phyloP scores from a whole-genome alignment of 768 basidiomycete genomes.

The Boletus tomentosulus region DNA sequence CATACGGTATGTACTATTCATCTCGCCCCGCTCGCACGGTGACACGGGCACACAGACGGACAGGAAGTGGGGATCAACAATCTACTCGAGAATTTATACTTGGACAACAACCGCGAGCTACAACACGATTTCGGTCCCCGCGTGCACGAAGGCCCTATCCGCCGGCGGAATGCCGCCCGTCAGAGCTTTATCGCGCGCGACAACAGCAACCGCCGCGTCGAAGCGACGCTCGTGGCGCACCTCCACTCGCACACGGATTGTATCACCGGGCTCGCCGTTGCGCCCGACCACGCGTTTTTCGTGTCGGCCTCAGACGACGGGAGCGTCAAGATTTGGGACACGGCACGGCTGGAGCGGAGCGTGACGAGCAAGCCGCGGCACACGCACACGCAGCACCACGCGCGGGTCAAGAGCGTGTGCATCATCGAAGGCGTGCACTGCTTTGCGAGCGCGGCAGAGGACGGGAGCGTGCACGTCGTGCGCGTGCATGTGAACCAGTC shows the following conservation, averaged over 20 bases:
- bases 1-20: slow-evolving; percentile 51
- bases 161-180: slow-evolving; percentile 69
- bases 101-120: slow-evolving; percentile 81
- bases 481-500: slow-evolving; percentile 70
- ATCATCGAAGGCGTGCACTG: slow-evolving; percentile 85
- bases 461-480: slow-evolving; percentile 80
- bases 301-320: slow-evolving; percentile 92
- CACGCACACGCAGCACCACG: slow-evolving; percentile 70
- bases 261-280: slow-evolving; percentile 76
- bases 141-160: slow-evolving; percentile 75
- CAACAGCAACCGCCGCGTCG: slow-evolving; percentile 52
- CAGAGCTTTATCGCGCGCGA: slow-evolving; percentile 68
- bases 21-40: not conserved
- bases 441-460: slow-evolving; percentile 82
- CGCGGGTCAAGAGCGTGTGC: slow-evolving; percentile 64
- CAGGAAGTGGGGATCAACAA: slow-evolving; percentile 88
- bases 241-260: slow-evolving; percentile 78
- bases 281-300: slow-evolving; percentile 94
- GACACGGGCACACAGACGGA: slow-evolving; percentile 55
- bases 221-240: slow-evolving; percentile 81
- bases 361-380: slow-evolving; percentile 81
- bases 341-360: slow-evolving; percentile 89
- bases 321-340: slow-evolving; percentile 91
- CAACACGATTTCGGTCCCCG: slow-evolving; percentile 90
- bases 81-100: slow-evolving; percentile 83